A percentile compares a stretch with the other conserved stretches of the same genome.
Conservation (phyloP, 2,329 filamentous ascomycete genomes). For the Alternaria gansuensis region DNA sequence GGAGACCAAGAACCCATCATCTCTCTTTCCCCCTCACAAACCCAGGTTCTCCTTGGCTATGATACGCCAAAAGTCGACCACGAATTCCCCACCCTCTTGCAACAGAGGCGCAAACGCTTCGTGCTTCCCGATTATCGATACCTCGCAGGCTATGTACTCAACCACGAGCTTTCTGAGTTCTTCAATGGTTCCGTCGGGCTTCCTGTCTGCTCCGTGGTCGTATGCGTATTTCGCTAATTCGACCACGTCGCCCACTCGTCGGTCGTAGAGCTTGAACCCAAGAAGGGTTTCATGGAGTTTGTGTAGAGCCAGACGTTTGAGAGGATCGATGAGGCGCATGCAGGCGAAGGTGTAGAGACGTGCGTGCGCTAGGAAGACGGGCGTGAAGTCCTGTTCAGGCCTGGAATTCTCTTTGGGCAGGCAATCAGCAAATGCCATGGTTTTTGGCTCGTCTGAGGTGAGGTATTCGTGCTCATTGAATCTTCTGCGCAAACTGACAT, state of each 20-base stretch:
- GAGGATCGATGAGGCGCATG: slow-evolving; percentile 33
- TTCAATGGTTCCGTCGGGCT: slow-evolving; percentile 26
- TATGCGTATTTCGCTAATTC: slow-evolving; percentile 40
- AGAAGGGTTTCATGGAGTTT: slow-evolving; percentile 43
- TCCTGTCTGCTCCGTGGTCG: slow-evolving; percentile 24
- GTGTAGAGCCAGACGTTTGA: slow-evolving; percentile 36
- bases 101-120: slow-evolving; percentile 31
- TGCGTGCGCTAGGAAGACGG: slow-evolving; percentile 43
- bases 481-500: neutral
- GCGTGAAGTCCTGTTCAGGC: slow-evolving; percentile 28
- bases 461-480: slow-evolving; percentile 16
- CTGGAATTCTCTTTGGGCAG: slow-evolving; percentile 16
- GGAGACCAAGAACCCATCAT: neutral
- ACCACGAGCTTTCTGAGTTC: slow-evolving; percentile 35
- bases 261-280: slow-evolving; percentile 33
- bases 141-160: slow-evolving; percentile 36
- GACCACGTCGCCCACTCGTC: slow-evolving; percentile 35
- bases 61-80: slow-evolving; percentile 28
- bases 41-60: neutral
- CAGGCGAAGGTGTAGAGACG: slow-evolving; percentile 42
- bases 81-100: slow-evolving; percentile 41
- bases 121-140: slow-evolving; percentile 29
- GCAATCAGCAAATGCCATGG: slow-evolving; percentile 1
- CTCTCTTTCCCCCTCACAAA: neutral
- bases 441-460: neutral